These are phyloP conservation scores for Vanrija pseudolonga DNA, from an alignment of 1,284 basidiomycete genomes.

Conservation along the genomic window DNA sequence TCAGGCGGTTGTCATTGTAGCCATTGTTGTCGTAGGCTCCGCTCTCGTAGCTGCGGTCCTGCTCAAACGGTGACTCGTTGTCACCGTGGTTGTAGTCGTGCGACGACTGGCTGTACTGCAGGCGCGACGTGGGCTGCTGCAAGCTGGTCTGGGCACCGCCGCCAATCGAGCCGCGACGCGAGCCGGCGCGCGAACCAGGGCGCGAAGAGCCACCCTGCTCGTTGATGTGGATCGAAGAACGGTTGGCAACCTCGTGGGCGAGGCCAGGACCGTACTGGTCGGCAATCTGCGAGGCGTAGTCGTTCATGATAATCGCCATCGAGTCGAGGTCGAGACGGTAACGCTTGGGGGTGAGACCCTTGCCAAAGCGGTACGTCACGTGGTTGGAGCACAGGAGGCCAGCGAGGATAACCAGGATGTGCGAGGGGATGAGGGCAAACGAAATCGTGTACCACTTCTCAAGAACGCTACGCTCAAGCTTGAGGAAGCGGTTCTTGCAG, in stretches of 20 bases:
- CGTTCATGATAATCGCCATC: constrained; percentile 70
- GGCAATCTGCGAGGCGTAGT: constrained; percentile 57
- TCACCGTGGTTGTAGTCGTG: background rate
- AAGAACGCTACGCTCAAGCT: constrained; percentile 60
- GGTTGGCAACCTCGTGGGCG: constrained; percentile 39
- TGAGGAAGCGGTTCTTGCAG: constrained; percentile 63
- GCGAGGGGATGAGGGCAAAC: constrained; percentile 64
- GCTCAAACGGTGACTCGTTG: constrained; percentile 14
- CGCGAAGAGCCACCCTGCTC: constrained; percentile 1
- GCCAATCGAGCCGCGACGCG: constrained; percentile 10
- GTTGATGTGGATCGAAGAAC: constrained; percentile 37
- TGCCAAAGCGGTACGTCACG: constrained; percentile 70
- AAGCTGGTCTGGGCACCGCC: constrained; percentile 3
- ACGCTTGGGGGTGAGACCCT: constrained; percentile 70
- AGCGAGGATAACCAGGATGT: constrained; percentile 62
- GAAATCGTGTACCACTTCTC: constrained; percentile 58
- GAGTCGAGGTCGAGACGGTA: constrained; percentile 62
- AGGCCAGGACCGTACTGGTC: constrained; percentile 45
- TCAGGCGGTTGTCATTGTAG: too few relatives aligned
- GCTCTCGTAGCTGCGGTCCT: background rate
- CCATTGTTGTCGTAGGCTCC: too few relatives aligned
- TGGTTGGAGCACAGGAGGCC: constrained; percentile 67
- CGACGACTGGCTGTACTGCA: background rate
- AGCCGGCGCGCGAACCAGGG: constrained; percentile 10
- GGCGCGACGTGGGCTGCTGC: background rate